phyloP scores from a whole-genome alignment of 768 basidiomycete species.

The Podaxis sp. region DNA sequence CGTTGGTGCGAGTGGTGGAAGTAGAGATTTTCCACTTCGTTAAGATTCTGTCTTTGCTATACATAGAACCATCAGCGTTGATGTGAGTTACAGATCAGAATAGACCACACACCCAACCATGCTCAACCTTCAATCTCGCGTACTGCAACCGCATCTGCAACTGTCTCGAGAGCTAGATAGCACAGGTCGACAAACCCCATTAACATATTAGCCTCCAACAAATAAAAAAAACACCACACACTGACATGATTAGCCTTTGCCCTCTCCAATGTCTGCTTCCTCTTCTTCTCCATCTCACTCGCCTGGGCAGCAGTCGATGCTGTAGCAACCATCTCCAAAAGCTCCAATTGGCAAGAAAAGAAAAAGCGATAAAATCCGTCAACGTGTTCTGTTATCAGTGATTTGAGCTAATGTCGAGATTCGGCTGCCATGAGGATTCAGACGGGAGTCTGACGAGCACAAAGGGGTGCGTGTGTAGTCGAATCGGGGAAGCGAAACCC shows the following conservation, averaged over 20 bases:
- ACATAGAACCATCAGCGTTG: constrained; percentile 2
- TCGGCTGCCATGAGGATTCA: constrained; percentile 13
- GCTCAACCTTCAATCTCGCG: constrained; percentile 75
- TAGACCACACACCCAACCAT: constrained; percentile 66
- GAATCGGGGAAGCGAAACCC: constrained; percentile 3
- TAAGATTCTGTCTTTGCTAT: constrained; percentile 75
- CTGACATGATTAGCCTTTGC: constrained; percentile 60
- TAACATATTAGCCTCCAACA: not conserved
- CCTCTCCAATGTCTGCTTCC: constrained; percentile 53
- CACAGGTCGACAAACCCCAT: not conserved
- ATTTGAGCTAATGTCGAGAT: constrained; percentile 3
- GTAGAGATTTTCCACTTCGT: constrained; percentile 82
- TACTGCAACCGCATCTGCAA: constrained; percentile 75
- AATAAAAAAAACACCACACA: not conserved
- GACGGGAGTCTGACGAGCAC: not conserved
- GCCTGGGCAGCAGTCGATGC: constrained; percentile 29
- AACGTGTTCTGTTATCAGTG: constrained; percentile 1
- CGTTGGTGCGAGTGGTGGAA: constrained; percentile 68
- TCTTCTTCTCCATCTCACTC: constrained; percentile 41
- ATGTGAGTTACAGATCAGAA: not conserved
- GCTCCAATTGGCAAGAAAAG: not conserved
- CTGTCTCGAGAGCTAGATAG: constrained; percentile 62
- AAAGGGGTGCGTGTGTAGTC: not conserved
- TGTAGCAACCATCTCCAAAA: constrained; percentile 33
- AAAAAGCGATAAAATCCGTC: not conserved